Evolutionary conservation across 2,329 filamentous ascomycete species (phyloP), one percentile per base, ranked within the genome.

Genomic region (Pseudovirgaria hyperparasitica): DNA sequence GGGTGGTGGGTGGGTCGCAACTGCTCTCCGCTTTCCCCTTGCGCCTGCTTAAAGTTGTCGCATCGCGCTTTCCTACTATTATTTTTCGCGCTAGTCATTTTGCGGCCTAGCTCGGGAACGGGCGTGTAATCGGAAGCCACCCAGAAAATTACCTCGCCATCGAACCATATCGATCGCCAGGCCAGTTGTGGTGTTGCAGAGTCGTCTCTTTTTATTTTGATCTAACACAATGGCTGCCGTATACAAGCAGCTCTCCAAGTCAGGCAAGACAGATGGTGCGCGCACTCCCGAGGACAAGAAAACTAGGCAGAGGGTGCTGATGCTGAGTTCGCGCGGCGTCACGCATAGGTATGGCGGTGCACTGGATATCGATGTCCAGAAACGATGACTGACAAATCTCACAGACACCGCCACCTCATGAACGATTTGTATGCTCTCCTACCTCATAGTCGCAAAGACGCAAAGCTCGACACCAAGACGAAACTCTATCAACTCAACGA

Each of bases 381-480:
- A 25, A 18, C 9, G 23, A 7, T 9, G 7, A 16, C 35, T 37
- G 9, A 41, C 25, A 23, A 17, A 22, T 22, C 12, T 19, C 9
- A 15, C 33, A 92, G 87, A 55, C 90, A 94, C 56, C 80, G 90
- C 22, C 90, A 98, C 60, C 67, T 98, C 22, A 69, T 98, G 36
- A 82, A 86, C 47, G 90, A 98, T 48, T 67, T 98, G 25, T 74
- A 84, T 31, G 70, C 79, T 16, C 75, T 98, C 56, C 75, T 98
- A 39, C 90, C 90, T 3, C 90, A 98, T 54, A 76, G 77, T 39
- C 76, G 84, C 48, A 93, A 92, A 62, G 90, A 98, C 53, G 84
- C 81, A 43, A 98, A 98, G 59, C 82, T 94, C 40, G 90, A 98
- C 55, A 90, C 84, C 28, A 96, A 96, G 61, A 86, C 82, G 19